Conservation (phyloP, 306 rosid genomes). For the Cucumis sativus region DNA sequence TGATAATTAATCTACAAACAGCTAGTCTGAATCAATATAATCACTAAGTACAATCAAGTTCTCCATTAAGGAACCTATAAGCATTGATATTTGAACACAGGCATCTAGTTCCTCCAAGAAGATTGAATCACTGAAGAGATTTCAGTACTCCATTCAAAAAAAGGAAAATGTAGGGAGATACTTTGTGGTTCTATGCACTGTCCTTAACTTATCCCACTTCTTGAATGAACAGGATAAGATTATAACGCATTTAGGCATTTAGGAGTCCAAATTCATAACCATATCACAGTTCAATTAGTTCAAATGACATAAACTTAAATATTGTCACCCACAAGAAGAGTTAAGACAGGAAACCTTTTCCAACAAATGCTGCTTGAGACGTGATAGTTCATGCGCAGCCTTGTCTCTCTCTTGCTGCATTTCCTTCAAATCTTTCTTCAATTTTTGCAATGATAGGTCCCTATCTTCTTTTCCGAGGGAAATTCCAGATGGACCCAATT, state of each 20-base stretch:
- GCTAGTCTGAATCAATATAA: neutral
- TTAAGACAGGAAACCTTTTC: constrained; percentile 51
- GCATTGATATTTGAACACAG: neutral
- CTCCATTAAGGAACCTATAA: neutral
- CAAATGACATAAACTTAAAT: neutral
- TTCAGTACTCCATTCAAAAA: neutral
- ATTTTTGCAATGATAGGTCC: constrained; percentile 54
- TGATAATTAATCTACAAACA: neutral
- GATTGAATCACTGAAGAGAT: neutral
- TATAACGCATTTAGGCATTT: neutral
- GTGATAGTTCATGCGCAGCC: constrained; percentile 60
- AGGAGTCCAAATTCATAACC: neutral
- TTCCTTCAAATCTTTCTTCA: constrained; percentile 58
- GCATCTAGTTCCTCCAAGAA: neutral
- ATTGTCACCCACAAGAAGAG: neutral
- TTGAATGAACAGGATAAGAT: neutral
- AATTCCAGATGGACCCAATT: constrained; percentile 34
- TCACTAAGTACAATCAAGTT: neutral
- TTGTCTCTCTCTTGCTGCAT: constrained; percentile 62
- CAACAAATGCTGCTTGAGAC: constrained; percentile 93
- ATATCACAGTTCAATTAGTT: neutral
- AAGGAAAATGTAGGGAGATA: neutral
- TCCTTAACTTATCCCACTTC: neutral
- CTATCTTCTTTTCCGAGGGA: constrained; percentile 65
- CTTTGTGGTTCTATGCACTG: neutral